Base-by-base conservation (phyloP, 2,329 filamentous ascomycete species). In the Apiospora kogelbergensis region DNA sequence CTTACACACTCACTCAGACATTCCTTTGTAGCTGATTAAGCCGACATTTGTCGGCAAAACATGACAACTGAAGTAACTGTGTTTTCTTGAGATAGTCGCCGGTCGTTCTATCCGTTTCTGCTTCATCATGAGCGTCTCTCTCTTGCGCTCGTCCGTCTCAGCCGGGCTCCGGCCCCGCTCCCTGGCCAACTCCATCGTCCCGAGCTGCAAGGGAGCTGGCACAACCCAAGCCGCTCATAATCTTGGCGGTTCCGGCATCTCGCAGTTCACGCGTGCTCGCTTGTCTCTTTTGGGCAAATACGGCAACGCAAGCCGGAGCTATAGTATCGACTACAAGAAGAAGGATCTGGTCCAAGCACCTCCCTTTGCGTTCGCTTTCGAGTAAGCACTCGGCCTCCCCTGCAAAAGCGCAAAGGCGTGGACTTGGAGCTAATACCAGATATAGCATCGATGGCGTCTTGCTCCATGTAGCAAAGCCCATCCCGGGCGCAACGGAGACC, bases 381-480 rank as follows among this genome's bases (percentile, higher is more conserved):
- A 83, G 80, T 81, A 72, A 72, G 30, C 48, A 57, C 13, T 42
- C 40, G 4, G 4, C 20, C n/a, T 7, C 22, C 22, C 20, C 24
- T 9, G n/a, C 11, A 44, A 73, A 64, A n/a, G 37, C 63, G 44
- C 69, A 64, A 67, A 2, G 57, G 26, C 26, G 26, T 33, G 66
- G 63, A 22, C 65, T 17, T 24, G 44, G 46, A 57, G 41, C 40
- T 45, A n/a, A 44, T 22, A 15, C 75, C 57, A 63, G 48, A 45
- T 33, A 15, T 66, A 87, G 85, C 74, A 97, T 99, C 78, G 96
- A 99, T 80, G 96, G 96, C 68, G 96, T 99, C n/a, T 88, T 99
- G 24, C 86, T 98, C 41, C 93, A 95, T 76, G 92, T 92, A 70
- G 89, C 92, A 4, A 88, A 90, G 71, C 90, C 93, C 3, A 90